Conservation (phyloP, 805 yeast genomes). For the Yarrowia bubula region DNA sequence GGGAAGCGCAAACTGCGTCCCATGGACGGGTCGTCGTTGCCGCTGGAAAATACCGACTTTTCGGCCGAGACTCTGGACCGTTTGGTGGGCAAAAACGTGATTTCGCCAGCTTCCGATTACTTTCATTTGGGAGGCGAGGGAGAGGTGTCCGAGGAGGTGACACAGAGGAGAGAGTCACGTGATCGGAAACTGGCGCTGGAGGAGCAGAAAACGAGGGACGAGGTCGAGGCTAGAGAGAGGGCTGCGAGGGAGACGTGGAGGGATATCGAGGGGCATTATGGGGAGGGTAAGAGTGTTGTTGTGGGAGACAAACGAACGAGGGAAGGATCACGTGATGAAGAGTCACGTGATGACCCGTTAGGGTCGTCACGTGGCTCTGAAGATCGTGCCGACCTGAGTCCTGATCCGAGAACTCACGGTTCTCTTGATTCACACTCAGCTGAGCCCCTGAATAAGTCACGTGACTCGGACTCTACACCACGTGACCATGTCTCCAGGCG, state of each 20-base stretch:
- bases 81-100: neutral
- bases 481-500: too few relatives aligned
- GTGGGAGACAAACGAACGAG: neutral
- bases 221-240: neutral
- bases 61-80: neutral
- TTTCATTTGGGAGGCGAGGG: neutral
- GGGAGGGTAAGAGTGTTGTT: neutral
- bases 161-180: neutral
- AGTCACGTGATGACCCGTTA: neutral
- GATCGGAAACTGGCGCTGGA: neutral
- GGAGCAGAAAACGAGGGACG: neutral
- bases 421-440: neutral
- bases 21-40: slow-evolving; percentile 15
- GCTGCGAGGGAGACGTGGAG: neutral
- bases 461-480: too few relatives aligned
- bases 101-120: neutral
- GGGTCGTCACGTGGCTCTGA: neutral
- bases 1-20: slow-evolving; percentile 2
- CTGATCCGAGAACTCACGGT: neutral
- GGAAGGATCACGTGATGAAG: neutral
- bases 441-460: too few relatives aligned
- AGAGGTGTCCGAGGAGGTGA: neutral
- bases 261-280: neutral
- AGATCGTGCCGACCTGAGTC: neutral
- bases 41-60: slow-evolving; percentile 18